Percentiles rank a stretch among this genome's conserved stretches.
phyloP scores from a whole-genome alignment of 2,329 filamentous ascomycete genomes.

The Aspergillus ibericus region DNA sequence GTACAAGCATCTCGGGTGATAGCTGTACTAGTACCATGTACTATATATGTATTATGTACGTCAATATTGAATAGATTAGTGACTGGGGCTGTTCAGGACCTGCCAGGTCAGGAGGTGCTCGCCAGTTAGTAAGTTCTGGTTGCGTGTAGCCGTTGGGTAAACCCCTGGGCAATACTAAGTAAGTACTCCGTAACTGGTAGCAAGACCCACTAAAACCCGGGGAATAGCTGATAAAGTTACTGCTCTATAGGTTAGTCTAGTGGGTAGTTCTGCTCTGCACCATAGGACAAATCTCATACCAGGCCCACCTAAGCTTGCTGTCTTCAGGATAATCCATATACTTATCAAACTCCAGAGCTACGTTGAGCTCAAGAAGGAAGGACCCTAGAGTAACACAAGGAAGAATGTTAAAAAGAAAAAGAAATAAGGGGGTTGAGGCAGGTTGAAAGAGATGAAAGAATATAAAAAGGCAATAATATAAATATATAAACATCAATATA shows the following conservation, averaged over 20 bases:
- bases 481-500: not conserved
- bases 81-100: slow-evolving; percentile 11
- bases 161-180: not conserved
- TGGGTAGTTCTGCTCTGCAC: too few relatives aligned
- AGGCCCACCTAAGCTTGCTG: not conserved
- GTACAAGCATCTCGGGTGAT: too few relatives aligned
- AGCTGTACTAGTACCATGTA: too few relatives aligned
- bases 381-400: not conserved
- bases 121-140: not conserved
- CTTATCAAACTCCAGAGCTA: not conserved
- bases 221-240: not conserved
- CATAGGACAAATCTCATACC: not conserved
- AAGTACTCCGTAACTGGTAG: slow-evolving; percentile 1
- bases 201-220: not conserved
- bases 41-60: not conserved
- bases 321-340: not conserved
- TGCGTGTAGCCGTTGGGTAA: not conserved
- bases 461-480: too few relatives aligned
- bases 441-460: too few relatives aligned
- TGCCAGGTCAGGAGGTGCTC: slow-evolving; percentile 13
- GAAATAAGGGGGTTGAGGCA: too few relatives aligned
- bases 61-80: not conserved
- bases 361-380: not conserved
- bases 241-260: not conserved
- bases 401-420: not conserved